Evolutionary conservation across 176 grass and related monocot species (phyloP), one percentile per base, ranked within the genome.

Genomic region (Canna indica): DNA sequence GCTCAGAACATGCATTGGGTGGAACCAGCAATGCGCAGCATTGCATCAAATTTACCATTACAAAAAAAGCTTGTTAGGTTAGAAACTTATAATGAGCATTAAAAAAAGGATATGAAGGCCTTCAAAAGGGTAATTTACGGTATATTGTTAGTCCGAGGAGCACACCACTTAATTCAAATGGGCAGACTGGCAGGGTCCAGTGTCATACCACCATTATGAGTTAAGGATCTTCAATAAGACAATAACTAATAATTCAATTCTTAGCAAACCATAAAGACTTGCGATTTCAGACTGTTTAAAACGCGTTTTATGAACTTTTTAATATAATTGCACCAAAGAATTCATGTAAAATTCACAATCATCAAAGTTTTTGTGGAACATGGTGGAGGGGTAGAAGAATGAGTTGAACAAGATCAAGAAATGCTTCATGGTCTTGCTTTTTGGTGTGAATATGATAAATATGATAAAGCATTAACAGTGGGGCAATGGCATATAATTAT

Each of bases 361-460:
- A 50, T 50, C 18, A 50, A 4, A 50, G 47, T 18, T 18, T 20
- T 18, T 50, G 47, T 20, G 16, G 16, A 15, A 50, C 8, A 7
- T 69, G 7, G 20, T 45, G 8, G 24, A 42, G 36, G 39, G 18
- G 36, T 25, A 30, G 22, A 69, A 47, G 13, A 69, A 45, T 14
- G n/a, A 69, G 18, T 69, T 44, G 24, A 45, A 46, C 20, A 71
- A 70, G n/a, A 39, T 14, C 39, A 70, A 70, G 16, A 29, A 30
- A 28, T 46, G 78, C 70, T 59, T 80, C 78, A 35, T 80, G 78
- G 24, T 80, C 78, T 80, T 73, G 78, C 48, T 66, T 80, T 74
- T 66, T 67, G 39, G 78, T 80, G 26, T 80, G 78, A 57, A 73
- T 74, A 42, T 15, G 36, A 46, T 22, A 71, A 50, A 42, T 25